These are phyloP conservation scores for Erodium texanum DNA, from an alignment of 441 rosid species.

Conservation along the genomic window DNA sequence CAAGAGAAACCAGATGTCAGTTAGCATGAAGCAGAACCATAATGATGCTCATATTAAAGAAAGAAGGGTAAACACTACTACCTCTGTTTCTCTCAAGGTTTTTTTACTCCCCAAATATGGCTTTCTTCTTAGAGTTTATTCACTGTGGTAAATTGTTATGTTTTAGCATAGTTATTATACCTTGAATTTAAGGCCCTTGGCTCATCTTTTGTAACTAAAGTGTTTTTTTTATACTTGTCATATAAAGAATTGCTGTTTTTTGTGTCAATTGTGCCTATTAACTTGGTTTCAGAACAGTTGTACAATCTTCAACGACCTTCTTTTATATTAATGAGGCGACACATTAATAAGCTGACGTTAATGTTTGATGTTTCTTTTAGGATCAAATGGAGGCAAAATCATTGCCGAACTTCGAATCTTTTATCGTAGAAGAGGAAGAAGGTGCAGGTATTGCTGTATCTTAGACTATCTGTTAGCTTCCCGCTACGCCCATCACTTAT, in stretches of 20 bases:
- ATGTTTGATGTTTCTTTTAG: slow-evolving; percentile 33
- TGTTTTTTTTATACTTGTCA: not conserved
- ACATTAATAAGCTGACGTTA: not conserved
- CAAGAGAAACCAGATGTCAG: slow-evolving; percentile 29
- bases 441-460: slow-evolving; percentile 60
- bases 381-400: slow-evolving; percentile 37
- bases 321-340: slow-evolving; percentile 8
- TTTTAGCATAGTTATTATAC: not conserved
- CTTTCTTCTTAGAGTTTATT: not conserved
- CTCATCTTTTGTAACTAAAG: too few species aligned
- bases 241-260: not conserved
- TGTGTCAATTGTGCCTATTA: not conserved
- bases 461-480: slow-evolving; percentile 6
- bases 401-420: slow-evolving; percentile 67
- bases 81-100: slow-evolving; percentile 24
- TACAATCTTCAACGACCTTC: not conserved
- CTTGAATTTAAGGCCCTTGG: too few species aligned
- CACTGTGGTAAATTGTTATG: not conserved
- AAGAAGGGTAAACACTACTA: slow-evolving; percentile 19
- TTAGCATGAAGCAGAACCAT: slow-evolving; percentile 22
- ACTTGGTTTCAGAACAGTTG: slow-evolving; percentile 2
- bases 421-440: slow-evolving; percentile 54
- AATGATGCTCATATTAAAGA: slow-evolving; percentile 32
- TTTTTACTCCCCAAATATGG: slow-evolving; percentile 15
- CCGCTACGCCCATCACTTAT: not conserved